Evolutionary conservation across 768 basidiomycete genomes (phyloP), one percentile per base, ranked within the genome.

Genomic region (Termitomyces sp.): DNA sequence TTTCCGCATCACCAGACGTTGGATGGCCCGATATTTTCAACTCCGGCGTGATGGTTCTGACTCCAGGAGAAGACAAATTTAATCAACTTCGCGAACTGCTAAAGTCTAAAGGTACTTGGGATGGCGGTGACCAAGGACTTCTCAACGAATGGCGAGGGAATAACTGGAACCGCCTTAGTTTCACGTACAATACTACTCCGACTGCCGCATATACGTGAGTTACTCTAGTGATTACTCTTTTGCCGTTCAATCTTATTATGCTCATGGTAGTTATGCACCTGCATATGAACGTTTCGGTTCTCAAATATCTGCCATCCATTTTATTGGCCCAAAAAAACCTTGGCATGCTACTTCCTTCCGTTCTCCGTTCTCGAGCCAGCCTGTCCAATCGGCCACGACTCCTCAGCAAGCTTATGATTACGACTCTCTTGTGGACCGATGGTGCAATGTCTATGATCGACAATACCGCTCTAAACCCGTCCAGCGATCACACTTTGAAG

Each of bases 21-120:
- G 97, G 97, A 64, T 99, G 97, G 97, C 97, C 97, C 41, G 97
- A 99, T 73, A 95, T 97, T 60, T 99, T 99, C 78, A 99, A 99
- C 71, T 96, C 95, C 24, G 97, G 97, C 39, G 87, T 98, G 47
- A 81, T 99, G 73, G 94, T 98, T 51, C 72, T 94, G 37, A 79
- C 83, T 54, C 94, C 94, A 1, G 85, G 86, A 10, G 81, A 90
- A 64, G 84, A 87, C 61, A 94, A 94, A 67, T 99, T 96, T 70
- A 75, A 79, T 7, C 80, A 88, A 52, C 77, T 98, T 57, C 80
- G 78, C 60, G 73, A 80, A 16, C 78, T 97, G 56, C 77, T 94
- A 60, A 83, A 85, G 60, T 73, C 83, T 18, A 88, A 87, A 65
- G 96, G 94, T 16, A 88, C 86, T 46, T 98, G 95, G 88, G 96